phyloP scores from a whole-genome alignment of 352 stramenopile genomes.

The Globisporangium megalacanthum region DNA sequence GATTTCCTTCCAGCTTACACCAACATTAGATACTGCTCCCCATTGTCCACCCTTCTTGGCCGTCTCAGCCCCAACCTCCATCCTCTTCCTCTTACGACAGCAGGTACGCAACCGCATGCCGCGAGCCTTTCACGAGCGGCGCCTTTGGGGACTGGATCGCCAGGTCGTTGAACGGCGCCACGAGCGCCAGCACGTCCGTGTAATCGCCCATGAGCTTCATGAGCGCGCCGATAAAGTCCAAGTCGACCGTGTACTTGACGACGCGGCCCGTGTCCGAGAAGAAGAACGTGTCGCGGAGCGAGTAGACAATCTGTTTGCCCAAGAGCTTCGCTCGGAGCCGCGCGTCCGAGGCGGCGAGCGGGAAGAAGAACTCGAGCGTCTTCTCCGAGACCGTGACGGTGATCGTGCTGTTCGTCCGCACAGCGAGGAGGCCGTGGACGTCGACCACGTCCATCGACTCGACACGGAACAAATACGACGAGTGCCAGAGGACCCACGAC shows the following conservation, averaged over 20 bases:
- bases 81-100: slow-evolving; percentile 19
- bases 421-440: slow-evolving; percentile 21
- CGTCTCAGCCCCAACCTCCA: too few species aligned
- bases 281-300: slow-evolving; percentile 39
- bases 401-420: slow-evolving; percentile 29
- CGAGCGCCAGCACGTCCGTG: slow-evolving; percentile 29
- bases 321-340: slow-evolving; percentile 22
- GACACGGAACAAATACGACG: slow-evolving; percentile 27
- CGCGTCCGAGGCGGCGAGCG: slow-evolving; percentile 22
- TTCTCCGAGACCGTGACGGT: slow-evolving; percentile 28
- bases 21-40: too few species aligned
- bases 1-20: too few species aligned
- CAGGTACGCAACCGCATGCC: slow-evolving; percentile 33
- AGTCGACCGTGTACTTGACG: slow-evolving; percentile 39
- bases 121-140: slow-evolving; percentile 12
- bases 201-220: slow-evolving; percentile 25
- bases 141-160: slow-evolving; percentile 16
- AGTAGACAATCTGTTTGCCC: slow-evolving; percentile 32
- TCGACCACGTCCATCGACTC: slow-evolving; percentile 32
- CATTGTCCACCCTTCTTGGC: too few species aligned
- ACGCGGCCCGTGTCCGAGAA: slow-evolving; percentile 32
- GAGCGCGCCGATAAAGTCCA: slow-evolving; percentile 33
- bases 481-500: slow-evolving; percentile 35
- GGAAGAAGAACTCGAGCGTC: slow-evolving; percentile 38
- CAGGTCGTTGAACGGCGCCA: slow-evolving; percentile 31